Percentiles rank a stretch among this genome's conserved stretches.
Evolutionary conservation across 2,329 filamentous ascomycete genomes (phyloP).

Genomic region (Alternaria longipes): DNA sequence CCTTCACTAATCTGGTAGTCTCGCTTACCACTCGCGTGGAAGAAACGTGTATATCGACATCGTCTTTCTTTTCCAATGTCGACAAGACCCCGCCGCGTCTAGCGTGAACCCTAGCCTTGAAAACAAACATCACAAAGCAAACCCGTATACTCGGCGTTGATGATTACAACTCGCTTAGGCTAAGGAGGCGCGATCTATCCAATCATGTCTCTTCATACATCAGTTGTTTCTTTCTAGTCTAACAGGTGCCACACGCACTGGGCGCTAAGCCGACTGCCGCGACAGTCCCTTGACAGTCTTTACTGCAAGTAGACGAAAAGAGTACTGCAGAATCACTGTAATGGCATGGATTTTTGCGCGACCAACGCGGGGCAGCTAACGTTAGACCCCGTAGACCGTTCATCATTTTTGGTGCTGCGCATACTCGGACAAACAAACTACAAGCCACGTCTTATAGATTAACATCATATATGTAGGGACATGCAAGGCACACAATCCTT

Average conservation of each 20-base stretch:
- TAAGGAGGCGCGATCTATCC: background rate
- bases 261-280: background rate
- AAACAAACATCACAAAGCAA: conserved; percentile 7
- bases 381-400: conserved; percentile 1
- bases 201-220: background rate
- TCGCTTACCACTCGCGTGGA: conserved; percentile 3
- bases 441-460: background rate
- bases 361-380: conserved; percentile 2
- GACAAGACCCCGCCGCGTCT: background rate
- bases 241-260: background rate
- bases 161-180: background rate
- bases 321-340: background rate
- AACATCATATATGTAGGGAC: conserved; percentile 4
- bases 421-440: conserved; percentile 5
- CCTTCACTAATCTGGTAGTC: background rate
- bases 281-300: background rate
- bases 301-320: background rate
- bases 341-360: background rate
- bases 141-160: background rate
- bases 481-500: background rate
- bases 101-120: background rate
- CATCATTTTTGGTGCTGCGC: background rate
- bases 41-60: conserved; percentile 1
- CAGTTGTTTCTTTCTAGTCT: background rate
- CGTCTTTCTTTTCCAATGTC: background rate